A percentile compares a stretch with the other conserved stretches of the same genome.
phyloP scores from a whole-genome alignment of 805 yeast genomes.

The Metschnikowia noctiluminum region DNA sequence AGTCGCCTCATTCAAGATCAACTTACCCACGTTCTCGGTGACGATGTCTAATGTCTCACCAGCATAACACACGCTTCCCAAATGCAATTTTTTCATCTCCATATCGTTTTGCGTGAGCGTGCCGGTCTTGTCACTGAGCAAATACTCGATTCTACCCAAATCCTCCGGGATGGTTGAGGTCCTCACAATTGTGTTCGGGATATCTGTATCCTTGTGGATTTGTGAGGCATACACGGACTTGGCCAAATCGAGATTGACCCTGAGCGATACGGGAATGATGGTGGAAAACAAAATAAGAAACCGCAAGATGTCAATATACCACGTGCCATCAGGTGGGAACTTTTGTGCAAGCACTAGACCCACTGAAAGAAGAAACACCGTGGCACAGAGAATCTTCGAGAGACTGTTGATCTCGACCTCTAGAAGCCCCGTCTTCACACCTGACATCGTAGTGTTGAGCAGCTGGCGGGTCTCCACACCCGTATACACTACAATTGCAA shows the following conservation, averaged over 20 bases:
- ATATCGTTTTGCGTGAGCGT: slow-evolving; percentile 97
- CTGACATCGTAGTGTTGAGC: slow-evolving; percentile 83
- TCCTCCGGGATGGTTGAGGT: slow-evolving; percentile 98
- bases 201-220: slow-evolving; percentile 80
- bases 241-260: slow-evolving; percentile 93
- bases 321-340: slow-evolving; percentile 51
- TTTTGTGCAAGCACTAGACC: slow-evolving; percentile 80
- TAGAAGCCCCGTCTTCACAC: slow-evolving; percentile 83
- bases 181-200: slow-evolving; percentile 86
- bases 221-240: slow-evolving; percentile 95
- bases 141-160: slow-evolving; percentile 89
- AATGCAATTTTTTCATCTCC: slow-evolving; percentile 90
- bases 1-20: slow-evolving; percentile 6
- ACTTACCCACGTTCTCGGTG: slow-evolving; percentile 52
- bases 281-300: slow-evolving; percentile 90
- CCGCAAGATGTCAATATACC: slow-evolving; percentile 91
- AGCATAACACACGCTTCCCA: slow-evolving; percentile 90
- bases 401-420: slow-evolving; percentile 88
- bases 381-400: slow-evolving; percentile 82
- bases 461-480: slow-evolving; percentile 94
- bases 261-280: slow-evolving; percentile 90
- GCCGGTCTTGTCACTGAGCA: slow-evolving; percentile 93
- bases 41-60: slow-evolving; percentile 92
- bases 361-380: slow-evolving; percentile 76
- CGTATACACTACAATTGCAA: slow-evolving; percentile 86